Percentiles rank a stretch among this genome's conserved stretches.
Evolutionary conservation across 2,329 filamentous ascomycete species (phyloP).

Genomic region (Fusarium sp.): DNA sequence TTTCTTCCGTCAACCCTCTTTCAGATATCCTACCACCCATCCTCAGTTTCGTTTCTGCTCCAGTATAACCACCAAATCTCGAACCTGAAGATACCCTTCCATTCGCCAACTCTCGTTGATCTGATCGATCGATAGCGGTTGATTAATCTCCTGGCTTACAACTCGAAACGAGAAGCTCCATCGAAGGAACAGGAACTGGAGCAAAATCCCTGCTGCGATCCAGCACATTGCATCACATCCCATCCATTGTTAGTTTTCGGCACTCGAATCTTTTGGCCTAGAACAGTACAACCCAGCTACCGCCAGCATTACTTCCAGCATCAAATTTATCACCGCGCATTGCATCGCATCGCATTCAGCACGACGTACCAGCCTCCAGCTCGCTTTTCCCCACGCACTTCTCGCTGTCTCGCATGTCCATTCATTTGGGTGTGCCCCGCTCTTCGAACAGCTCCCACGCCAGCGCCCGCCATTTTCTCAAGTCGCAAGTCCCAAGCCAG

Average conservation of each 20-base stretch:
- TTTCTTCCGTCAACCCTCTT: not conserved
- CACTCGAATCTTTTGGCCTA: constrained; percentile 1
- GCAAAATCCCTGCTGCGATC: constrained; percentile 30
- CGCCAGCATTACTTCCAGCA: not conserved
- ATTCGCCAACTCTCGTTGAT: not conserved
- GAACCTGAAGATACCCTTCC: not conserved
- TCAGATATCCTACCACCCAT: not conserved
- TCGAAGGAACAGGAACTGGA: constrained; percentile 13
- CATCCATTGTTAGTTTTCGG: not conserved
- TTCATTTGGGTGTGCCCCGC: constrained; percentile 15
- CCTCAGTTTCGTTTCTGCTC: not conserved
- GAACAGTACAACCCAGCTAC: not conserved
- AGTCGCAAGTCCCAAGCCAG: constrained; percentile 5
- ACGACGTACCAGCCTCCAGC: constrained; percentile 11
- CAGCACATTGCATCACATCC: not conserved
- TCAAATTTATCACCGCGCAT: not conserved
- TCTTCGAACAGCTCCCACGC: constrained; percentile 18
- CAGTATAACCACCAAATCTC: not conserved
- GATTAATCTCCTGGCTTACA: not conserved
- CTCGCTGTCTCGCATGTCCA: not conserved
- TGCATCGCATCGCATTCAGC: not conserved
- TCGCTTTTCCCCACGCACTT: constrained; percentile 12
- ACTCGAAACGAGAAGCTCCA: constrained; percentile 21
- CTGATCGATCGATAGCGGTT: not conserved
- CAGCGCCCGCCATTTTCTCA: constrained; percentile 9